Evolutionary conservation across 2,329 filamentous ascomycete species (phyloP), one percentile per base, ranked within the genome.

Genomic region (Calonectria honghensis): DNA sequence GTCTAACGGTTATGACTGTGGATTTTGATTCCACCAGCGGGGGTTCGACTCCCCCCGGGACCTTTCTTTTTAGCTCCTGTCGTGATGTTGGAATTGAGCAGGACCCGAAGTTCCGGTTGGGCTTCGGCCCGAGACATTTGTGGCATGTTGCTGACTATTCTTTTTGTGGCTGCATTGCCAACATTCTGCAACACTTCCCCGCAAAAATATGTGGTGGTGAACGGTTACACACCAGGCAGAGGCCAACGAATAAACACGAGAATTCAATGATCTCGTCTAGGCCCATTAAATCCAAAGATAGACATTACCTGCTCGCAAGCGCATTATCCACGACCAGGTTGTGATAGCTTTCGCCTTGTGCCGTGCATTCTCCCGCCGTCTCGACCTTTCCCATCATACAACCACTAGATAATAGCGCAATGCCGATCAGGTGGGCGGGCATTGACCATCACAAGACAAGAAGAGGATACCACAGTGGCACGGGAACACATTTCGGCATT

Each of bases 1-100:
- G 68, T 70, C 68, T 70, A 70, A 70, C 68, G 68, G 68, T 70
- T 61, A 70, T 70, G 68, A 70, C 68, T 70, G 41, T 65, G 68
- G 68, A 70, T 70, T 70, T 70, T 70, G 68, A 70, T 70, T 70
- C 68, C 68, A 65, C 41, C 68, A 70, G 68, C 68, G 68, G 50
- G 68, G 68, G 68, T 70, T 70, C 68, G 68, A 70, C 68, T 70
- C 68, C 68, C 68, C 29, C 68, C 18, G 35, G 68, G 50, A 70
- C 68, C 68, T 70, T 11, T 52, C 18, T 65, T 68, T 41, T 57
- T 51, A 35, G n/a, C 24, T 7, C 9, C 2, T 7, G 9, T 31
- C 2, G 37, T n/a, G 24, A 31, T 27, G 10, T 11, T 41, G 29
- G n/a, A 41, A 61, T 20, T 18, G 31, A 32, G 14, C 14, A 29